A percentile compares a stretch with the other conserved stretches of the same genome.
Evolutionary conservation across 2,329 filamentous ascomycete species (phyloP).

Genomic region (Aspergillus oerlinghausenensis): DNA sequence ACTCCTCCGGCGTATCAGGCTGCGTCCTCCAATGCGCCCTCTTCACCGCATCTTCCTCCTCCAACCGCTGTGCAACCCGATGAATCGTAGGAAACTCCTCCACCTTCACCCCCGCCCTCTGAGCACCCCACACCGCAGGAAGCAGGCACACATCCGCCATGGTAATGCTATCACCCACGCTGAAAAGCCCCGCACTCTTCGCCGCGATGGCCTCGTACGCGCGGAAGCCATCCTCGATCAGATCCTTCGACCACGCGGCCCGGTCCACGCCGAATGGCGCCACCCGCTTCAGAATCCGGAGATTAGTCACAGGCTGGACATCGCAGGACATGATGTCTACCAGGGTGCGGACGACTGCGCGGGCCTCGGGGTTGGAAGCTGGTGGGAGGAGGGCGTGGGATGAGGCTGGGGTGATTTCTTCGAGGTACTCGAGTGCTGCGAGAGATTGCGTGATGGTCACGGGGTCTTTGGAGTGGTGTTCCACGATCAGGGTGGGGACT

Average conservation of each 20-base stretch:
- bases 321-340: conserved; percentile 54
- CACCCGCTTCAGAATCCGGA: conserved; percentile 50
- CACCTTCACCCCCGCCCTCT: conserved; percentile 53
- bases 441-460: conserved; percentile 53
- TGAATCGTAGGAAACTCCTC: conserved; percentile 45
- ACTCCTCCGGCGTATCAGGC: conserved; percentile 50
- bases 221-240: conserved; percentile 50
- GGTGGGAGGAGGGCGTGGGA: conserved; percentile 45
- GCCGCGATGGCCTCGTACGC: conserved; percentile 51
- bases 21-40: conserved; percentile 53
- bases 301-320: conserved; percentile 58
- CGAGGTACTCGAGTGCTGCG: conserved; percentile 59
- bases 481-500: conserved; percentile 51
- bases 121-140: conserved; percentile 56
- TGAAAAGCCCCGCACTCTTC: conserved; percentile 45
- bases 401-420: conserved; percentile 49
- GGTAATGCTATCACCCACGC: conserved; percentile 52
- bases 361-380: conserved; percentile 31
- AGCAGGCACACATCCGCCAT: conserved; percentile 57
- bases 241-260: conserved; percentile 48
- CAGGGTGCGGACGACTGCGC: conserved; percentile 52
- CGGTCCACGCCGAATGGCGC: conserved; percentile 41
- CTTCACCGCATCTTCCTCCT: conserved; percentile 48
- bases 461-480: conserved; percentile 15
- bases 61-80: conserved; percentile 45